These are phyloP conservation scores for Sporothrix globosa DNA, from an alignment of 2,329 filamentous ascomycete genomes.

Conservation along the genomic window DNA sequence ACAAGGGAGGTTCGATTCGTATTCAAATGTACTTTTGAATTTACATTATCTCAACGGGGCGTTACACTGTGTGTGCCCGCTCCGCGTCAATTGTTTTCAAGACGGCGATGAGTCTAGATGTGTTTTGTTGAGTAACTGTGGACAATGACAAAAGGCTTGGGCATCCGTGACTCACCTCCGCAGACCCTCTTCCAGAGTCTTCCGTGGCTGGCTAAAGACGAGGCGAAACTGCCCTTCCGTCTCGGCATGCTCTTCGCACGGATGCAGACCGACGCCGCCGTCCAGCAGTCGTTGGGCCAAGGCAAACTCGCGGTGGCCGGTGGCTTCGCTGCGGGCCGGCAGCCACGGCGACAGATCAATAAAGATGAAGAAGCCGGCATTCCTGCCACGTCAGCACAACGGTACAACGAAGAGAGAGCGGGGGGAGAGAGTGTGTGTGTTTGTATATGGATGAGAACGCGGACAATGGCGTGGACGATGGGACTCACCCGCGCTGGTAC, in stretches of 20 bases:
- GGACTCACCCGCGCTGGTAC: too few relatives aligned
- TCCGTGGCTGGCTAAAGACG: background rate
- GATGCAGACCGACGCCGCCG: background rate
- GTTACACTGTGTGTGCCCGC: background rate
- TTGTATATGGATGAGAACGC: too few relatives aligned
- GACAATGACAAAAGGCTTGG: too few relatives aligned
- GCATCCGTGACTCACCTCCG: background rate
- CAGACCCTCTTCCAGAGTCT: background rate
- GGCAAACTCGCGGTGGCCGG: background rate
- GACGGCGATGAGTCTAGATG: background rate
- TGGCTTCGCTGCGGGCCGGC: background rate
- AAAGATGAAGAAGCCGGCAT: constrained; percentile 6
- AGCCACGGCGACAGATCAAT: background rate
- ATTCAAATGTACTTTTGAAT: background rate
- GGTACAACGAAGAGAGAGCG: too few relatives aligned
- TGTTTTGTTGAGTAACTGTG: too few relatives aligned
- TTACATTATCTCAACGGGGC: background rate
- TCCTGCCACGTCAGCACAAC: background rate
- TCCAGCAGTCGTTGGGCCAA: background rate
- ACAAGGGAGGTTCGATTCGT: background rate
- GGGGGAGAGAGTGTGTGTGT: too few relatives aligned
- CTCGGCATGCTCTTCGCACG: constrained; percentile 13
- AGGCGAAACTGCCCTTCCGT: background rate
- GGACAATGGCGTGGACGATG: too few relatives aligned
- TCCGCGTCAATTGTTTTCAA: background rate